Conservation (phyloP, 108 stramenopile genomes). For the Mediolabrus comicus region DNA sequence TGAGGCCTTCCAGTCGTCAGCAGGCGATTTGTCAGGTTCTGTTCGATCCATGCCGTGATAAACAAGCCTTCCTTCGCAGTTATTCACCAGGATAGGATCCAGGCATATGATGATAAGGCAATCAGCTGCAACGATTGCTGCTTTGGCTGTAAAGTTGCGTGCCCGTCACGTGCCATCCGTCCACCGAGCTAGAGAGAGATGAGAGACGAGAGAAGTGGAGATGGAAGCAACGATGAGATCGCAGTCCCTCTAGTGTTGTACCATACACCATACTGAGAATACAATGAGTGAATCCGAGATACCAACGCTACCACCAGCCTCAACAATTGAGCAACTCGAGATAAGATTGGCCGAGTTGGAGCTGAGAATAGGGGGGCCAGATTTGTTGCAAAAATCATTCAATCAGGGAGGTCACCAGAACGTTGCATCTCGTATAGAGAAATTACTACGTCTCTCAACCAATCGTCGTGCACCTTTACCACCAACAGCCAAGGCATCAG, state of each 20-base stretch:
- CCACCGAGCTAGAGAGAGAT: no score
- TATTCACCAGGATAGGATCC: no score
- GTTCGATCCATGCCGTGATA: constrained; percentile 56
- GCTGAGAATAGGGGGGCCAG: constrained; percentile 19
- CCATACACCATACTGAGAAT: neutral
- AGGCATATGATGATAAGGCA: no score
- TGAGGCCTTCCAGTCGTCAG: constrained; percentile 72
- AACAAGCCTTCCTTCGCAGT: no score
- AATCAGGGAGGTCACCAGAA: neutral
- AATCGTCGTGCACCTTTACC: constrained; percentile 3
- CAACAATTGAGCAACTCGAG: constrained; percentile 24
- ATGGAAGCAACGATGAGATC: no score
- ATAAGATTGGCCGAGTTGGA: constrained; percentile 29
- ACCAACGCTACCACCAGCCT: neutral
- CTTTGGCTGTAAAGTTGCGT: no score
- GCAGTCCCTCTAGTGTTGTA: no score
- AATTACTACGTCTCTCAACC: constrained; percentile 23
- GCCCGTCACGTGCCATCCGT: no score
- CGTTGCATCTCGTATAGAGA: constrained; percentile 30
- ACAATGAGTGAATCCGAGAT: constrained; percentile 1
- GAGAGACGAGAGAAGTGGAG: no score
- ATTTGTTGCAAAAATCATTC: neutral
- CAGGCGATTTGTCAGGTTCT: constrained; percentile 71
- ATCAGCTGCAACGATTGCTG: no score
- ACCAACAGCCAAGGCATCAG: constrained; percentile 11